Conservation (phyloP, 352 stramenopile species). For the Phytophthora fragariae region DNA sequence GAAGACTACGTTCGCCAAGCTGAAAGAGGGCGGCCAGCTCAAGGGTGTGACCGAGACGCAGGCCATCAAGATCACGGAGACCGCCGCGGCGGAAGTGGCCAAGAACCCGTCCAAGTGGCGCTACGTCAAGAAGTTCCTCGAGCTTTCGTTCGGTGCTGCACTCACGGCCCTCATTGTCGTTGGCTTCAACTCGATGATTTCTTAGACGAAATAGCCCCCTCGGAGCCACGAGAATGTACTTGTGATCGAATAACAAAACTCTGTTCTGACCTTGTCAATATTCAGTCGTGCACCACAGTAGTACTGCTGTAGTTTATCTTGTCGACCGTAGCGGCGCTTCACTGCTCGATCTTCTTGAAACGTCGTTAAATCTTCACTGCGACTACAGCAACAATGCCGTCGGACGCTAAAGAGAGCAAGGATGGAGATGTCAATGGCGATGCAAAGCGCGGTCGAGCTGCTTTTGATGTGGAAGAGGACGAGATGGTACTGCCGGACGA, state of each 20-base stretch:
- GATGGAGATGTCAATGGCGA: conserved; percentile 21
- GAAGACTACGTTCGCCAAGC: neutral
- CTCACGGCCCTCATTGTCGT: conserved; percentile 13
- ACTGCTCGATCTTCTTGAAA: conserved; percentile 25
- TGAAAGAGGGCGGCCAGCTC: neutral
- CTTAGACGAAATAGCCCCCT: neutral
- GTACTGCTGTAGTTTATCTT: too few species aligned
- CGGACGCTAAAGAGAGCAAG: conserved; percentile 42
- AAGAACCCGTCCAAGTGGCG: conserved; percentile 28
- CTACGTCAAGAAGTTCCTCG: conserved; percentile 19
- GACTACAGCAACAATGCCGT: conserved; percentile 17
- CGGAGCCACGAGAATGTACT: neutral
- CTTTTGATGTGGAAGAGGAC: conserved; percentile 65
- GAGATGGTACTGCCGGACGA: conserved; percentile 49
- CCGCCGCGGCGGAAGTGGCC: neutral
- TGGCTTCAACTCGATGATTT: conserved; percentile 2
- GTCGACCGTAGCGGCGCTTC: neutral
- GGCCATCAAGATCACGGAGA: conserved; percentile 16
- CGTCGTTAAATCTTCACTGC: conserved; percentile 8
- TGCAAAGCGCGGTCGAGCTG: conserved; percentile 27
- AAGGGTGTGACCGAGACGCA: neutral
- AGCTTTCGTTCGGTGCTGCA: conserved; percentile 6
- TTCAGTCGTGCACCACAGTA: too few species aligned
- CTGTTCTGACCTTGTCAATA: neutral
- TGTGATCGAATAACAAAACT: neutral